Evolutionary conservation across 345 rosid genomes (phyloP), one percentile per base, ranked within the genome.

Genomic region (Stellera chamaejasme): DNA sequence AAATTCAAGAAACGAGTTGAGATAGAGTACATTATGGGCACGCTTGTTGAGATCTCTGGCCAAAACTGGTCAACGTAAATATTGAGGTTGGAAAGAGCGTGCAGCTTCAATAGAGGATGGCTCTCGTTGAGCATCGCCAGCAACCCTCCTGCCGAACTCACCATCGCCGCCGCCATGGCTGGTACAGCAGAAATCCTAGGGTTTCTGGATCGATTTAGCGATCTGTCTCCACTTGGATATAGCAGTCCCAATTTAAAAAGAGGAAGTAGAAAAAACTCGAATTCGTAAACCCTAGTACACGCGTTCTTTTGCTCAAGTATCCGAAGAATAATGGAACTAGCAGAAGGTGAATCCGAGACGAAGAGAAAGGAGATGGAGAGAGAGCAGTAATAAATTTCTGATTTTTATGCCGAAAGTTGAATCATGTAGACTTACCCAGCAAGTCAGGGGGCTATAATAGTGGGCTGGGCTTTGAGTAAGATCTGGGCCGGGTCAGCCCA

Each of bases 41-140:
- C 95, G 72, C 95, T 90, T 45, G 99, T 94, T 48, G 99, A 94
- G 78, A 94, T 94, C 90, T 94, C 99, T 0, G 97, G 99, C 97
- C 99, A 94, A 78, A 83, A 87, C 56, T 58, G 89, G 69, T 94
- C 96, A 10, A 94, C 97, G 47, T 75, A 83, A 72, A 74, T 82
- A 62, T 87, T 94, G 71, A 94, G 96, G 71, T 83, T 76, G 25
- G 74, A 69, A 63, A 94, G 95, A 2, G 99, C 99, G 71, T 94
- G 97, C 46, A 78, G 85, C 72, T 94, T 94, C 67, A 94, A 76
- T 7, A 53, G 70, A 4, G 97, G 96, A 61, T 90, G 95, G 43
- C 53, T 62, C 86, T 94, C 99, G 66, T 79, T 85, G 42, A 94
- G 89, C 99, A 94, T 94, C 64, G 99, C 97, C 19, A 94, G 82